Conservation (phyloP, 768 basidiomycete genomes). For the Kwoniella mangroviensis region DNA sequence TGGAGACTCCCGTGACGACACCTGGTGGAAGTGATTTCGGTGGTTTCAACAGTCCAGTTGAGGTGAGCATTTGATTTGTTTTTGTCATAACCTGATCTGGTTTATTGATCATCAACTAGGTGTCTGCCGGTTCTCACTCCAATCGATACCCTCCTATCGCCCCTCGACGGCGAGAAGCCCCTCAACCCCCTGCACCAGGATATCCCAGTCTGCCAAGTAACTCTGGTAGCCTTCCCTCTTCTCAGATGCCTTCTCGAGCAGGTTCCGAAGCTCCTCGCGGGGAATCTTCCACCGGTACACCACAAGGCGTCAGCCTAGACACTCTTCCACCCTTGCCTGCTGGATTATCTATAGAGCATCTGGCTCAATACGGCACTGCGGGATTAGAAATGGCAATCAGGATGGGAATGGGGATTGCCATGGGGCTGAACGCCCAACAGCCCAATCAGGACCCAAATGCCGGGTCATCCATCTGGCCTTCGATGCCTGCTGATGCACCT, state of each 20-base stretch:
- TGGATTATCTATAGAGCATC: constrained; percentile 49
- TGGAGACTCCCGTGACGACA: constrained; percentile 46
- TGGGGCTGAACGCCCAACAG: constrained; percentile 46
- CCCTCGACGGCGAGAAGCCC: constrained; percentile 37
- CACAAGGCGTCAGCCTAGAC: constrained; percentile 27
- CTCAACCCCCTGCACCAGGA: constrained; percentile 37
- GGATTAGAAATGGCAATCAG: constrained; percentile 57
- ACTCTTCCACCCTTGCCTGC: constrained; percentile 53
- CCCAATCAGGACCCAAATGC: constrained; percentile 6
- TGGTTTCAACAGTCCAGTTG: constrained; percentile 34
- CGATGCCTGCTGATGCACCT: constrained; percentile 4
- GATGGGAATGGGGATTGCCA: constrained; percentile 56
- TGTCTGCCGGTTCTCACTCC: constrained; percentile 13
- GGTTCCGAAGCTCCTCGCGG: constrained; percentile 18
- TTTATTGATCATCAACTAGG: not conserved
- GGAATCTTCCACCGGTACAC: constrained; percentile 7
- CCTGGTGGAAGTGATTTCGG: constrained; percentile 49
- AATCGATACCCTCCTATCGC: constrained; percentile 30
- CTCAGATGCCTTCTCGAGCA: constrained; percentile 25
- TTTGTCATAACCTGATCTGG: not conserved
- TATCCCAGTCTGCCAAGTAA: constrained; percentile 16
- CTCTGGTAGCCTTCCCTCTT: constrained; percentile 19
- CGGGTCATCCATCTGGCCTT: constrained; percentile 8
- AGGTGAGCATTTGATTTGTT: constrained; percentile 27
- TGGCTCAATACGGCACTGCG: constrained; percentile 52